phyloP scores from a whole-genome alignment of 306 rosid species.

The Mimosa pudica region DNA sequence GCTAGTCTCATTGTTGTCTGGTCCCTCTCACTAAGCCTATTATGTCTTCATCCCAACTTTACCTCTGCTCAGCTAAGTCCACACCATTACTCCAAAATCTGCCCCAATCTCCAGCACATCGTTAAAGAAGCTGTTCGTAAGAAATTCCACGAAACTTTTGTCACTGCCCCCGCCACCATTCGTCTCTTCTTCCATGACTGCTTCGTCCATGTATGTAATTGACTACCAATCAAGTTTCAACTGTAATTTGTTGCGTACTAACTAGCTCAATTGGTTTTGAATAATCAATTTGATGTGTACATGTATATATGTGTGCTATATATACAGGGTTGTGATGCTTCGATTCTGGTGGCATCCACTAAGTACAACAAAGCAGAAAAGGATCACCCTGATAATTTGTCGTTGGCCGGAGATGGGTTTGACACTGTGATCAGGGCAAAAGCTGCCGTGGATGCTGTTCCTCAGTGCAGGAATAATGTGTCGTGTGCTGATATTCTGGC shows the following conservation, averaged over 20 bases:
- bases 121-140: constrained; percentile 54
- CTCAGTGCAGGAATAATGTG: constrained; percentile 67
- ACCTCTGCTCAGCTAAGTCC: constrained; percentile 59
- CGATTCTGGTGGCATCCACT: constrained; percentile 49
- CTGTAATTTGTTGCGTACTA: too few relatives aligned
- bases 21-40: constrained; percentile 45
- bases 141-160: constrained; percentile 75
- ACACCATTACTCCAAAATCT: constrained; percentile 66
- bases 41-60: constrained; percentile 37
- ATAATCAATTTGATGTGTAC: too few relatives aligned
- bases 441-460: constrained; percentile 68
- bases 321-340: constrained; percentile 73
- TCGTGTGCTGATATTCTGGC: constrained; percentile 87
- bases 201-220: constrained; percentile 62
- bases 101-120: constrained; percentile 75
- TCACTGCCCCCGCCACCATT: constrained; percentile 78
- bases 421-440: constrained; percentile 87
- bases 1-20: constrained; percentile 34
- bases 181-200: constrained; percentile 97
- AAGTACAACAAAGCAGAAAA: constrained; percentile 69
- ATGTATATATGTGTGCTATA: too few relatives aligned
- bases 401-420: constrained; percentile 84
- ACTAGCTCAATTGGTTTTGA: too few relatives aligned
- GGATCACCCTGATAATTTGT: constrained; percentile 69
- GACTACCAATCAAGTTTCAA: neutral